Conservation (phyloP, 164 flowering plant species). For the Warburgia ugandensis region DNA sequence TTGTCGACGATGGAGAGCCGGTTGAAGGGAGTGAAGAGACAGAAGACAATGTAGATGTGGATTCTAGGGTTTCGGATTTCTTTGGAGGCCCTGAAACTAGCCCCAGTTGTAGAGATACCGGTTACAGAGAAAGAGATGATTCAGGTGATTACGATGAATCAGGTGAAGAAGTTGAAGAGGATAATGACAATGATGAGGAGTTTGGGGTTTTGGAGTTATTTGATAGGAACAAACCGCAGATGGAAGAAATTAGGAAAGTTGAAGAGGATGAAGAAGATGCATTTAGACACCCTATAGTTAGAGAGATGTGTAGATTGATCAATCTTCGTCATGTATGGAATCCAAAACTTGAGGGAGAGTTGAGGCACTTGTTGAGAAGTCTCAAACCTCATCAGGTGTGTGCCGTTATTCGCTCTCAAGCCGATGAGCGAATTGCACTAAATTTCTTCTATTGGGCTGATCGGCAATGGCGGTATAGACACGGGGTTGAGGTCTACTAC, state of each 20-base stretch:
- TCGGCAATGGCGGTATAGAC: constrained; percentile 81
- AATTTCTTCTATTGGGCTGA: constrained; percentile 93
- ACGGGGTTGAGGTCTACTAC: constrained; percentile 56
- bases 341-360: constrained; percentile 51
- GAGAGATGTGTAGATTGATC: constrained; percentile 61
- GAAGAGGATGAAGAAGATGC: constrained; percentile 45
- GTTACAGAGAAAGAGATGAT: constrained; percentile 16
- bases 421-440: constrained; percentile 66
- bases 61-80: constrained; percentile 13
- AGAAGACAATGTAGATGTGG: neutral
- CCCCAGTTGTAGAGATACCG: constrained; percentile 10
- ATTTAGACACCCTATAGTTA: constrained; percentile 63
- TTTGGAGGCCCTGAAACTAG: constrained; percentile 13
- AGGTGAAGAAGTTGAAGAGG: constrained; percentile 17
- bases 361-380: constrained; percentile 60
- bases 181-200: constrained; percentile 26
- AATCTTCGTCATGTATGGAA: constrained; percentile 49
- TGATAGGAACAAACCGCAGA: constrained; percentile 6
- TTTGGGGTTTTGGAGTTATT: constrained; percentile 34
- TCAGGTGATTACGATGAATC: constrained; percentile 9
- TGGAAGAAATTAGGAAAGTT: constrained; percentile 13
- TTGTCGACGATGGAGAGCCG: too few species aligned
- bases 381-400: constrained; percentile 72
- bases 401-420: constrained; percentile 56
- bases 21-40: too few species aligned